Evolutionary conservation across 192 early-diverging fungal genomes (phyloP).

Genomic region (Linnemannia exigua): DNA sequence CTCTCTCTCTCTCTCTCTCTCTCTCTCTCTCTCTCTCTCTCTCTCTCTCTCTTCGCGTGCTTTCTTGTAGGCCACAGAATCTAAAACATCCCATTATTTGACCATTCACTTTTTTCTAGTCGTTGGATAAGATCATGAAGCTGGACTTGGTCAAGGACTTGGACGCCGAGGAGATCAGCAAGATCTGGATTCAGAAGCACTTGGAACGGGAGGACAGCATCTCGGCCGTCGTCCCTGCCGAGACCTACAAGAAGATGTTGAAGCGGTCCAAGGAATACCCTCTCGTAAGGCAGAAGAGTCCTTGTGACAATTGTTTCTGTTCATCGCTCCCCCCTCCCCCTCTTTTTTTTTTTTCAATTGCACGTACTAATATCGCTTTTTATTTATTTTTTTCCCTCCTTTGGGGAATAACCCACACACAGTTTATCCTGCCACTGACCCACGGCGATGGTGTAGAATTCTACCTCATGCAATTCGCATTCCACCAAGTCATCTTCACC

Average conservation of each 20-base stretch:
- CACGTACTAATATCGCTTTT: neutral
- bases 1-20: too few species aligned
- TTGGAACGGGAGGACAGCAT: constrained; percentile 66
- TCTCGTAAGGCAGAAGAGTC: constrained; percentile 68
- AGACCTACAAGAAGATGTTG: constrained; percentile 71
- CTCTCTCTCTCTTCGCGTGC: too few species aligned
- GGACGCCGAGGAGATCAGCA: constrained; percentile 57
- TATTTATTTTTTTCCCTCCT: neutral
- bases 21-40: neutral
- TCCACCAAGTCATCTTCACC: constrained; percentile 91
- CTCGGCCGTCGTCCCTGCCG: constrained; percentile 73
- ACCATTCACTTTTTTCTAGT: too few species aligned
- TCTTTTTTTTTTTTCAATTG: neutral
- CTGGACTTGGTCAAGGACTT: constrained; percentile 62
- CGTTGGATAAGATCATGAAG: constrained; percentile 69
- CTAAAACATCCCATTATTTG: too few species aligned
- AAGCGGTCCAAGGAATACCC: constrained; percentile 68
- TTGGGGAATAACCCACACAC: neutral
- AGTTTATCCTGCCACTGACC: constrained; percentile 92
- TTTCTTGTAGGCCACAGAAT: too few species aligned
- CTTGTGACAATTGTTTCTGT: too few species aligned
- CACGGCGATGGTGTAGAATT: constrained; percentile 87
- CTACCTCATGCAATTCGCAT: constrained; percentile 87
- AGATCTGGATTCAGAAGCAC: constrained; percentile 86
- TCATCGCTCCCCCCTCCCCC: too few species aligned